These are phyloP conservation scores for Cadophora sp. DNA, from an alignment of 2,329 filamentous ascomycete genomes.

Conservation along the genomic window DNA sequence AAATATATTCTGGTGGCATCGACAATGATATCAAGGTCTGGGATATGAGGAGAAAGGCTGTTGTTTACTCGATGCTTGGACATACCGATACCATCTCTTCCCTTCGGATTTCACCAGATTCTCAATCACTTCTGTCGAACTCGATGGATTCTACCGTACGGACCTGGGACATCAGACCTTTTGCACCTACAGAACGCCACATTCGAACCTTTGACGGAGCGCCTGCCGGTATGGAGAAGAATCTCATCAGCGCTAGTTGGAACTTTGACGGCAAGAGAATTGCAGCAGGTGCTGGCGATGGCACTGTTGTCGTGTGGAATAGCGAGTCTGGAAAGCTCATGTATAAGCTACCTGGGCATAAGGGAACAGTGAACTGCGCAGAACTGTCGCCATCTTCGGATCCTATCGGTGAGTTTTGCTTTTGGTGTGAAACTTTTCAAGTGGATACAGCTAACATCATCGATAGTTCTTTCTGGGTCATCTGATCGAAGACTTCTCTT, in stretches of 20 bases:
- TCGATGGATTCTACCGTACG: constrained; percentile 92
- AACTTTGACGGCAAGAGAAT: constrained; percentile 85
- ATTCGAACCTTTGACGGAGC: constrained; percentile 94
- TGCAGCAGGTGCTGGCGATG: constrained; percentile 87
- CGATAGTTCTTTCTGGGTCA: constrained; percentile 81
- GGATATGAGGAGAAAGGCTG: constrained; percentile 91
- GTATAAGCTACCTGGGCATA: constrained; percentile 95
- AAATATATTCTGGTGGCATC: constrained; percentile 92
- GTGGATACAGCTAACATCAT: constrained; percentile 33
- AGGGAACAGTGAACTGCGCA: constrained; percentile 93
- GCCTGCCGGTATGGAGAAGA: constrained; percentile 85
- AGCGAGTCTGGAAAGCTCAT: constrained; percentile 85
- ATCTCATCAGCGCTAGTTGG: constrained; percentile 90
- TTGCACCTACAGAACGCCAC: constrained; percentile 85
- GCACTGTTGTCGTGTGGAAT: constrained; percentile 92
- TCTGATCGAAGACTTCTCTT: constrained; percentile 88
- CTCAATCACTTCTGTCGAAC: constrained; percentile 87
- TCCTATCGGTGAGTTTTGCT: constrained; percentile 76
- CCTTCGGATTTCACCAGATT: constrained; percentile 89
- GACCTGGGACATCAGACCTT: constrained; percentile 96
- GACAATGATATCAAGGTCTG: constrained; percentile 98
- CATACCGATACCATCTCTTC: constrained; percentile 94
- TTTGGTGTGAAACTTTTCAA: background rate
- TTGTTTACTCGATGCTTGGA: constrained; percentile 86
- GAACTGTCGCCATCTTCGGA: constrained; percentile 87